Percentiles rank a stretch among this genome's conserved stretches.
phyloP scores from a whole-genome alignment of 352 stramenopile species.

The Peronospora destructor region DNA sequence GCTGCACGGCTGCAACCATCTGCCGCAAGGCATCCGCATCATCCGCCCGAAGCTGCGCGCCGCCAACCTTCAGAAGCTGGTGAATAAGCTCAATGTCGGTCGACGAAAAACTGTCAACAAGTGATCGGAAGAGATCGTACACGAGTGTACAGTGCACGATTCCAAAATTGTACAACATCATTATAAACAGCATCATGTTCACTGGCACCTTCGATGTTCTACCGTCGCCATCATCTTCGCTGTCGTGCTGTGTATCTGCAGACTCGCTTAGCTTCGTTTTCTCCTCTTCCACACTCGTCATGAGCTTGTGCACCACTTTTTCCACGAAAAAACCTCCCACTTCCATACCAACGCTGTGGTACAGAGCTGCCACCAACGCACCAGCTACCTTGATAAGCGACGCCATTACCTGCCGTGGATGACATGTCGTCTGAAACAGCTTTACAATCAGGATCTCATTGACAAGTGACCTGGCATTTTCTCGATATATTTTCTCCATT shows the following conservation, averaged over 20 bases:
- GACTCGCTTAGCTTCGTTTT: constrained; percentile 21
- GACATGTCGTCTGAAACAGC: constrained; percentile 52
- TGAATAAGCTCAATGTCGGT: constrained; percentile 86
- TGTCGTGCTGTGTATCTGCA: constrained; percentile 5
- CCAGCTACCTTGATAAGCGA: constrained; percentile 69
- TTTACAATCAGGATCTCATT: constrained; percentile 71
- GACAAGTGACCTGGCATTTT: constrained; percentile 59
- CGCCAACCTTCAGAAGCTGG: constrained; percentile 74
- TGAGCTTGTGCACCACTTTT: constrained; percentile 58
- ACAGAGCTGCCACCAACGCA: constrained; percentile 61
- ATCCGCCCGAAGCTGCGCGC: constrained; percentile 75
- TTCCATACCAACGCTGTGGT: constrained; percentile 72
- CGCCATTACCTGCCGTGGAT: constrained; percentile 66
- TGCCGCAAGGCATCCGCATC: constrained; percentile 79
- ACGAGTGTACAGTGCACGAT: constrained; percentile 85
- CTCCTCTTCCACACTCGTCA: constrained; percentile 37
- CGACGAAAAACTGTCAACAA: constrained; percentile 64
- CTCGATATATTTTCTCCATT: constrained; percentile 76
- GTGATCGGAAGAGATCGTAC: constrained; percentile 85
- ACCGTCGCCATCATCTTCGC: constrained; percentile 24
- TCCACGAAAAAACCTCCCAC: constrained; percentile 79
- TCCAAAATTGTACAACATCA: constrained; percentile 88
- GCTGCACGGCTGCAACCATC: constrained; percentile 78
- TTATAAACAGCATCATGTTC: constrained; percentile 84
- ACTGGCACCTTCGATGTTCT: constrained; percentile 53